A percentile compares a stretch with the other conserved stretches of the same genome.
These are phyloP conservation scores for Fusarium newnesense DNA, from an alignment of 2,329 filamentous ascomycete species.

Conservation along the genomic window DNA sequence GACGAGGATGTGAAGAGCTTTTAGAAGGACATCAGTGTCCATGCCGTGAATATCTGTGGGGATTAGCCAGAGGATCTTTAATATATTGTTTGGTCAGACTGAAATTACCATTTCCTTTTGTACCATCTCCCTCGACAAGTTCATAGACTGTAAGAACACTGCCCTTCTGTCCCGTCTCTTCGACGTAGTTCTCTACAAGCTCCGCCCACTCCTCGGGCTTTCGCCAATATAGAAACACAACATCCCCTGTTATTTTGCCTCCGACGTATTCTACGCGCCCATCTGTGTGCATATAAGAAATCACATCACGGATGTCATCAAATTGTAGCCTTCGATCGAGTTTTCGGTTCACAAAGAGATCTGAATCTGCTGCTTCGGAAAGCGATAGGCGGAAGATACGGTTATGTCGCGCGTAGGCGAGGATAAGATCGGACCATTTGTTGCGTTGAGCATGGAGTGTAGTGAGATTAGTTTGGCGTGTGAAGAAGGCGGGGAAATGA, in stretches of 20 bases:
- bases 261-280: slow-evolving; percentile 74
- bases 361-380: slow-evolving; percentile 61
- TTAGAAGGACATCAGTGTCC: slow-evolving; percentile 82
- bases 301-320: slow-evolving; percentile 65
- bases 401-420: slow-evolving; percentile 83
- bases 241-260: slow-evolving; percentile 50
- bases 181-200: slow-evolving; percentile 81
- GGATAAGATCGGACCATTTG: slow-evolving; percentile 89
- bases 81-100: neutral
- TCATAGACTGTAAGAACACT: slow-evolving; percentile 93
- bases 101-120: slow-evolving; percentile 69
- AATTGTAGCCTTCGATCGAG: slow-evolving; percentile 62
- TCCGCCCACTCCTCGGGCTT: slow-evolving; percentile 91
- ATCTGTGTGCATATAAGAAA: slow-evolving; percentile 69
- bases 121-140: slow-evolving; percentile 86
- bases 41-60: slow-evolving; percentile 83
- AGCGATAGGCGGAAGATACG: slow-evolving; percentile 80
- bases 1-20: slow-evolving; percentile 81
- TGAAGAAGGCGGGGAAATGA: slow-evolving; percentile 87
- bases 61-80: slow-evolving; percentile 11
- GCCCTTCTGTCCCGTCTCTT: slow-evolving; percentile 88
- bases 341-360: slow-evolving; percentile 67
- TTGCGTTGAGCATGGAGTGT: slow-evolving; percentile 80
- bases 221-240: slow-evolving; percentile 84
- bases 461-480: slow-evolving; percentile 77